Base-by-base conservation (phyloP, 1,284 basidiomycete species). In the Tetrapyrgos nigripes region DNA sequence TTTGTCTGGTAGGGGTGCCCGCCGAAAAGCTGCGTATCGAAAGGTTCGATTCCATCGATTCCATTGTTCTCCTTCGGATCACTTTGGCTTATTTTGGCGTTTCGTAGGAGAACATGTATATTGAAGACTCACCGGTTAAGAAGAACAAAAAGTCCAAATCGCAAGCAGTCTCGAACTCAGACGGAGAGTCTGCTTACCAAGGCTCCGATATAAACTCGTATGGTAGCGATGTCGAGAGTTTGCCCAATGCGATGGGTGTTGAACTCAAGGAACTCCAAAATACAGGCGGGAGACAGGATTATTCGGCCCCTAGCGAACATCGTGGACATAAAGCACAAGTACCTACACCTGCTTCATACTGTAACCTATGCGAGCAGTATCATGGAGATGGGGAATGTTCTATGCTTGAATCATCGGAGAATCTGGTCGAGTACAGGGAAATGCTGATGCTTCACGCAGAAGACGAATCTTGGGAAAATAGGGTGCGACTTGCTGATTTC, bases 401-500 rank as follows among this genome's bases (percentile, higher is more conserved):
- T n/a, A 89, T 92, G 89, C 83, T 82, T 3, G 79, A 85, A 26
- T 80, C 75, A 51, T 83, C 88, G 5, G 79, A 83, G 58, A 85
- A 91, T 67, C 76, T 92, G 24, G 82, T 83, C 19, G 84, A 89
- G 64, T 92, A 85, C 66, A 81, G 91, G 43, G 78, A 81, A 48
- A 85, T 90, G 73, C 72, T 92, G 37, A 72, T 92, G 57, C 72
- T 82, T 27, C 78, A 88, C 62, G 76, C 81, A 13, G 79, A 81
- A 9, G 84, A 87, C 61, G 91, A 92, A 63, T 76, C 88, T 45
- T 79, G 83, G 65, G 84, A 87, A 68, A 78, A 82, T 50, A 77
- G 89, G 64, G 90, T 90, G 72, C 17, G 9, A 40, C 17, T 13
- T 53, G 2, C 5, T 37, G 4, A 10, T 48, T 17, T 6, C 19